Conservation (phyloP, 192 early-diverging fungal species). For the Backusella westeae region DNA sequence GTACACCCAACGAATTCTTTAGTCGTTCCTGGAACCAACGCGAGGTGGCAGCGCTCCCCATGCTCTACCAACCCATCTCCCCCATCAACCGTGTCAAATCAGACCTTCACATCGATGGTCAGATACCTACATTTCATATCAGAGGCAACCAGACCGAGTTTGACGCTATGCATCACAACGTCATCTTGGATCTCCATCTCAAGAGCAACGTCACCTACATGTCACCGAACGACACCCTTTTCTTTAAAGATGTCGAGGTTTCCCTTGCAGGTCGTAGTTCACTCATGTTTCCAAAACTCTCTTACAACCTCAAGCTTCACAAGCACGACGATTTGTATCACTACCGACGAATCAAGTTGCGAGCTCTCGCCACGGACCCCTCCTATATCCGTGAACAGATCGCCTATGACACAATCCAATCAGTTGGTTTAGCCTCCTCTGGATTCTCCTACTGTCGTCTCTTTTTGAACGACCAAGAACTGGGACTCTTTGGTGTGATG, state of each 20-base stretch:
- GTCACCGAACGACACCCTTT: neutral
- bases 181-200: neutral
- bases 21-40: slow-evolving; percentile 14
- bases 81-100: neutral
- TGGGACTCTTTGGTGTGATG: slow-evolving; percentile 19
- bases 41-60: neutral
- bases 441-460: slow-evolving; percentile 5
- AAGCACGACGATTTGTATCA: slow-evolving; percentile 3
- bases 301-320: slow-evolving; percentile 20
- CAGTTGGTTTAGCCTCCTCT: slow-evolving; percentile 9
- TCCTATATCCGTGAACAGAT: slow-evolving; percentile 26
- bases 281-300: slow-evolving; percentile 10
- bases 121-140: neutral
- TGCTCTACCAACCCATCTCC: neutral
- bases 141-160: neutral
- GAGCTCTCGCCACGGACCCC: slow-evolving; percentile 6
- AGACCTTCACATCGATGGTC: neutral
- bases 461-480: slow-evolving; percentile 7
- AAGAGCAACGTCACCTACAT: neutral
- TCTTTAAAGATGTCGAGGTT: neutral
- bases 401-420: slow-evolving; percentile 10
- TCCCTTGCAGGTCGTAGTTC: slow-evolving; percentile 13
- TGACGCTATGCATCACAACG: neutral
- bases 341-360: slow-evolving; percentile 13
- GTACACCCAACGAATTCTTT: slow-evolving; percentile 8